Base-by-base conservation (phyloP, 306 rosid genomes). In the Cicer judaicum region DNA sequence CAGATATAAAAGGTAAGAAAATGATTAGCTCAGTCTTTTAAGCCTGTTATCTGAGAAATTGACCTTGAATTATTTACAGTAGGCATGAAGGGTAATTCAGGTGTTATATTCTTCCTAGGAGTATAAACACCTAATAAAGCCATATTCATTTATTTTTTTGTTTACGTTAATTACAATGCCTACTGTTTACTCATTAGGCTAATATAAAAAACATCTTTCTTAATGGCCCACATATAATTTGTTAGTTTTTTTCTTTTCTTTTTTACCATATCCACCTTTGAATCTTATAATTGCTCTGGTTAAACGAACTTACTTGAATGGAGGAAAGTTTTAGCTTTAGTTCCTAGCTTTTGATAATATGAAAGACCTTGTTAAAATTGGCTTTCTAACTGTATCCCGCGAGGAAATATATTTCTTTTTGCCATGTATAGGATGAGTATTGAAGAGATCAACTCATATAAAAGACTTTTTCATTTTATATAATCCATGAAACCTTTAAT, bases 1-100 rank as follows among this genome's bases (percentile, higher is more conserved):
- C 74, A 90, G 99, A 34, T 91, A 84, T 76, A 94, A 92, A 87
- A 94, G 99, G 99, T 92, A 85, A 78, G 65, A 55, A 54, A 61
- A 81, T 73, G 44, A 40, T 61, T 74, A 46, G 50, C 79, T 59
- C 21, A 14, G 16, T 74, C 38, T 73, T 84, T 50, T 73, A 68
- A 42, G 76, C 19, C 74, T 13, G 29, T 77, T 73, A 54, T 63
- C 70, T 1, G 21, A 64, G 62, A 68, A 60, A 10, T n/a, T 53
- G 55, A 48, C 53, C 9, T 72, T 62, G 68, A 77, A 75, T 61
- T 55, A 38, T 75, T 57, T 73, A 56, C 36, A 29, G 55, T 15
- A 38, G 39, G 43, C 8, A 6, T 18, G 50, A 39, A 40, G 8
- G 64, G 59, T 54, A 74, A 42, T 63, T 39, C 53, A 55, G 56